These are phyloP conservation scores for Penicillium hesseltinei DNA, from an alignment of 2,329 filamentous ascomycete species.

Conservation along the genomic window DNA sequence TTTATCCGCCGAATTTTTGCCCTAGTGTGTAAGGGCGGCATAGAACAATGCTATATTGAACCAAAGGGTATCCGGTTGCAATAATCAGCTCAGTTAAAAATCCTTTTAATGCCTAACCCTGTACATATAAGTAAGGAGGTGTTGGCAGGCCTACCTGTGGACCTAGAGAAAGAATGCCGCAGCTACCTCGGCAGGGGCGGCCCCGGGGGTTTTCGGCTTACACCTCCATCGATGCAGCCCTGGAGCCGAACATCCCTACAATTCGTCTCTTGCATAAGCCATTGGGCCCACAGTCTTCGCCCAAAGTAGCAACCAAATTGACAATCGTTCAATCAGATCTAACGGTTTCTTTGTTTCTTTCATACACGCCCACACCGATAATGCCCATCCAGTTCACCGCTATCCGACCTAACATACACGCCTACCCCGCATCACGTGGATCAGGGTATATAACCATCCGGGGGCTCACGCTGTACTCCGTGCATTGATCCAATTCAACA, in stretches of 20 bases:
- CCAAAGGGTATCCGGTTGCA: too few relatives aligned
- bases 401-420: not conserved
- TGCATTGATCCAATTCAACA: not conserved
- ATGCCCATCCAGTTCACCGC: not conserved
- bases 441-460: not conserved
- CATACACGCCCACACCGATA: not conserved
- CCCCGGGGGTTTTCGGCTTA: too few relatives aligned
- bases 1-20: too few relatives aligned
- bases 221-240: not conserved
- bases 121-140: not conserved
- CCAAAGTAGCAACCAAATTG: not conserved
- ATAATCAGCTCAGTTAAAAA: not conserved
- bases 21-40: too few relatives aligned
- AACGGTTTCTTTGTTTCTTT: not conserved
- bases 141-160: not conserved
- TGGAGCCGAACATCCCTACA: too few relatives aligned
- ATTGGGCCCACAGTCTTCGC: not conserved
- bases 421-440: not conserved
- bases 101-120: not conserved
- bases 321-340: not conserved
- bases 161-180: not conserved
- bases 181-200: not conserved
- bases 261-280: not conserved
- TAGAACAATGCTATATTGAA: too few relatives aligned
- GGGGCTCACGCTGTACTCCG: too few relatives aligned